phyloP scores from a whole-genome alignment of 2,329 filamentous ascomycete genomes.

The Cordyceps militaris region DNA sequence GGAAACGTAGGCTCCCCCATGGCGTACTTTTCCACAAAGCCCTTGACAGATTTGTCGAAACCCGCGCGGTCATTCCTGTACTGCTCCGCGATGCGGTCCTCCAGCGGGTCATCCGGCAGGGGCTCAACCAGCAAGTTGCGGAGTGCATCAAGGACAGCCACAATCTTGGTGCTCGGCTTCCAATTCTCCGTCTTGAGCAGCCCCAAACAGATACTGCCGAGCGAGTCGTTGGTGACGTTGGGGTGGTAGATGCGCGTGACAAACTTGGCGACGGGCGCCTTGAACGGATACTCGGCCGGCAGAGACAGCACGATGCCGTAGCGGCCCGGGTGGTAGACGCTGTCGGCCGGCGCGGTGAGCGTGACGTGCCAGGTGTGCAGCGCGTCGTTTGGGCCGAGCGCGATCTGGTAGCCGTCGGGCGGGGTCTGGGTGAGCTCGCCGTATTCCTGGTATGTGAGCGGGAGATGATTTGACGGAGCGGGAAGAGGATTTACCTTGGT shows the following conservation, averaged over 20 bases:
- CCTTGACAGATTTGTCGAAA: constrained; percentile 68
- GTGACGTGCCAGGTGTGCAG: constrained; percentile 47
- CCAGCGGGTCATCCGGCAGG: constrained; percentile 83
- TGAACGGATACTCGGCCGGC: constrained; percentile 82
- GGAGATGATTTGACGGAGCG: neutral
- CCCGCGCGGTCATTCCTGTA: constrained; percentile 59
- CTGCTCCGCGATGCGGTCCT: constrained; percentile 79
- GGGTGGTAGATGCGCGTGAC: constrained; percentile 91
- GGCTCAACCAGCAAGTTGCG: constrained; percentile 70
- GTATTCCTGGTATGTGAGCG: constrained; percentile 39
- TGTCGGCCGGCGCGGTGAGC: constrained; percentile 37
- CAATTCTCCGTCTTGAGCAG: constrained; percentile 81
- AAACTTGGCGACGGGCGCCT: constrained; percentile 73
- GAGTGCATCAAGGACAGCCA: constrained; percentile 69
- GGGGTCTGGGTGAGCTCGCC: constrained; percentile 42
- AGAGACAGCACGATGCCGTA: constrained; percentile 70
- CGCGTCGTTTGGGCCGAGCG: constrained; percentile 39
- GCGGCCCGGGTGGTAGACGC: constrained; percentile 54
- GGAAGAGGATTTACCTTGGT: constrained; percentile 29
- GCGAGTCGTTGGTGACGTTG: constrained; percentile 82
- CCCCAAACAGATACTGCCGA: constrained; percentile 78
- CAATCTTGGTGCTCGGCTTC: constrained; percentile 80
- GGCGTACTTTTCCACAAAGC: constrained; percentile 71
- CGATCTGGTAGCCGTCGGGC: constrained; percentile 40
- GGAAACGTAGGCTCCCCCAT: constrained; percentile 34